phyloP scores from a whole-genome alignment of 495 filamentous ascomycete species.

The Choiromyces venosus region DNA sequence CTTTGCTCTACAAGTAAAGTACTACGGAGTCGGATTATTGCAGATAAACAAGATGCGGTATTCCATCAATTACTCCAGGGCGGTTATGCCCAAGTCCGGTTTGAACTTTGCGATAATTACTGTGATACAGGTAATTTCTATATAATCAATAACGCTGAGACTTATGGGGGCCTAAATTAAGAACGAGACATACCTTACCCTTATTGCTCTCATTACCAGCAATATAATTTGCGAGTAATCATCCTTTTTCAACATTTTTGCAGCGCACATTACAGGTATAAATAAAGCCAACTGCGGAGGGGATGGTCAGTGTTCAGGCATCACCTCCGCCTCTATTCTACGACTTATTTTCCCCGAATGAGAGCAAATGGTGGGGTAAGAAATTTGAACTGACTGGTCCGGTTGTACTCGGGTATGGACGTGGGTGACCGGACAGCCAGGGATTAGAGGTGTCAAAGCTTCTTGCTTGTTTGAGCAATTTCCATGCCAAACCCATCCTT shows the following conservation, averaged over 20 bases:
- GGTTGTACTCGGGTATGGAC: background rate
- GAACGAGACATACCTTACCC: background rate
- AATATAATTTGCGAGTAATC: background rate
- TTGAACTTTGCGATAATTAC: background rate
- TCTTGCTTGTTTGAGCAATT: too few species aligned
- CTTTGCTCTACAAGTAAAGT: background rate
- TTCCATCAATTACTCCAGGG: too few species aligned
- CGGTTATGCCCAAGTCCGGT: background rate
- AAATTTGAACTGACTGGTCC: background rate
- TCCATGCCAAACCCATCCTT: too few species aligned
- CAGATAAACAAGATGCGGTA: background rate
- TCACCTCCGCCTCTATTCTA: background rate
- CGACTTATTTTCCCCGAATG: background rate
- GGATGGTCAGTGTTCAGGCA: background rate
- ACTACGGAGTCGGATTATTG: background rate
- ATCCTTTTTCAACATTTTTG: background rate
- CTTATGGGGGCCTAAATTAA: background rate
- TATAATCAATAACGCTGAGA: background rate
- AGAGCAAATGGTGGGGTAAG: background rate
- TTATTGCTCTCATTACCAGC: background rate
- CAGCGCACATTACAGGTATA: too few species aligned
- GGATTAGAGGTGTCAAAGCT: too few species aligned
- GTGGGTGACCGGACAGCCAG: too few species aligned
- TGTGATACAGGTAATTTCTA: background rate
- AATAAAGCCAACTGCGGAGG: background rate